Base-by-base conservation (phyloP, 352 stramenopile genomes). In the Phytophthora colocasiae region DNA sequence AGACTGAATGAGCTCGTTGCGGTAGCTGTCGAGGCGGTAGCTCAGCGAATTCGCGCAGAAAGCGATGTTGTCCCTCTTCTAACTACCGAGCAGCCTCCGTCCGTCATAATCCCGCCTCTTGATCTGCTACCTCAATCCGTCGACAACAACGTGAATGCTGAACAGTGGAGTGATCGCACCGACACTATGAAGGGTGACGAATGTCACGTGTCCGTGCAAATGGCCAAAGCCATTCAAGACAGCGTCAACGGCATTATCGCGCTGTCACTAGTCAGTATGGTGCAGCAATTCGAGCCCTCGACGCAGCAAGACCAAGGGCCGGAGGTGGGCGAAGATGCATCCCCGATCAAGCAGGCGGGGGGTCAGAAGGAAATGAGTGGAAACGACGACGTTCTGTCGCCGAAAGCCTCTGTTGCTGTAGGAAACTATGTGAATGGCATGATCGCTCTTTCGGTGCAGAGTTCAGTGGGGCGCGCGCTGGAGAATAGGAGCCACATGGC, bases 161-260 rank as follows among this genome's bases (percentile, higher is more conserved):
- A 58, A 6, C 8, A 29, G 10, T 3, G 49, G 17, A 64, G 34
- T 11, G 24, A 58, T 41, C 36, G 49, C 31, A 53, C 50, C 11
- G 22, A 44, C 27, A 32, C 49, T 34, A 19, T 46, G 24, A 54
- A 15, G 26, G 32, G 4, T 19, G 55, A 61, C 15, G 63, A 67
- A 55, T n/a, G 15, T 3, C 41, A 60, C 2, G 50, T 82, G 48
- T 75, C 71, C 4, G 60, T 75, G 4, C 65, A 75, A 59, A 77
- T 83, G 71, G 68, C 73, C 31, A 72, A 74, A 39, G 68, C 77
- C 6, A 77, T 83, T 58, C 67, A 63, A 41, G 63, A 75, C 36
- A 78, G 58, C 19, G 64, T 82, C 24, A 73, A 66, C 3, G 71
- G 60, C 4, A 75, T 82, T 50, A 66, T 82, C 24, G 60, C 74